These are phyloP conservation scores for Cladobotryum protrusum DNA, from an alignment of 2,329 filamentous ascomycete genomes.

Conservation along the genomic window DNA sequence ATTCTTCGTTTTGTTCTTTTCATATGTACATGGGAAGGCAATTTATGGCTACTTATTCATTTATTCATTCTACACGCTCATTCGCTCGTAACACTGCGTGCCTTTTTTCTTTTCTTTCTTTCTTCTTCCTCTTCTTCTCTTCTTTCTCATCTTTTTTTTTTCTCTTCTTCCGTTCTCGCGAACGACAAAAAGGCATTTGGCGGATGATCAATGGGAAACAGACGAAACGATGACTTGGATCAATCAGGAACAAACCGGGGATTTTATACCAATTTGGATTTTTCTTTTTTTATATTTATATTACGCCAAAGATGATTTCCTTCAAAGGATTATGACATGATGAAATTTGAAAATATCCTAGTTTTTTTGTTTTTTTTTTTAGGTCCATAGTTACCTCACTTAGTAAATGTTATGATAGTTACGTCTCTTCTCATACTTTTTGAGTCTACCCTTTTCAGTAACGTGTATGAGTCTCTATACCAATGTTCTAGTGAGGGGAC, in stretches of 20 bases:
- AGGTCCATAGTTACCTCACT: neutral
- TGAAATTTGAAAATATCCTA: slow-evolving; percentile 8
- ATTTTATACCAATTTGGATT: slow-evolving; percentile 1
- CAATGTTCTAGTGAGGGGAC: too few species aligned
- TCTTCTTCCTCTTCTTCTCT: slow-evolving; percentile 6
- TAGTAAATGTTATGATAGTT: too few species aligned
- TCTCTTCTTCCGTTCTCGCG: neutral
- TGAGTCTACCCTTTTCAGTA: too few species aligned
- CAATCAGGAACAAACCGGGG: neutral
- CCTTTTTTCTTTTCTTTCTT: neutral
- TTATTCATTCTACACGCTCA: neutral
- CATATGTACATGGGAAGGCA: slow-evolving; percentile 3
- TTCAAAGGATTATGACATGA: slow-evolving; percentile 3
- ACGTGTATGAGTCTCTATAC: too few species aligned
- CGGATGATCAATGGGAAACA: neutral
- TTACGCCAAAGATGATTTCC: neutral
- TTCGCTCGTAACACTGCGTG: neutral
- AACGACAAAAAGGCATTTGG: neutral
- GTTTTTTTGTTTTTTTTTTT: slow-evolving; percentile 15
- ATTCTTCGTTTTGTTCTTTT: slow-evolving; percentile 6
- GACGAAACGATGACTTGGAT: neutral
- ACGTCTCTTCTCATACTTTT: too few species aligned
- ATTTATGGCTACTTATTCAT: slow-evolving; percentile 16
- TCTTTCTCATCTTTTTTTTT: neutral
- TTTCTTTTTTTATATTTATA: neutral